Evolutionary conservation across 2,329 filamentous ascomycete species (phyloP), one percentile per base, ranked within the genome.

Genomic region (Colletotrichum salicis): DNA sequence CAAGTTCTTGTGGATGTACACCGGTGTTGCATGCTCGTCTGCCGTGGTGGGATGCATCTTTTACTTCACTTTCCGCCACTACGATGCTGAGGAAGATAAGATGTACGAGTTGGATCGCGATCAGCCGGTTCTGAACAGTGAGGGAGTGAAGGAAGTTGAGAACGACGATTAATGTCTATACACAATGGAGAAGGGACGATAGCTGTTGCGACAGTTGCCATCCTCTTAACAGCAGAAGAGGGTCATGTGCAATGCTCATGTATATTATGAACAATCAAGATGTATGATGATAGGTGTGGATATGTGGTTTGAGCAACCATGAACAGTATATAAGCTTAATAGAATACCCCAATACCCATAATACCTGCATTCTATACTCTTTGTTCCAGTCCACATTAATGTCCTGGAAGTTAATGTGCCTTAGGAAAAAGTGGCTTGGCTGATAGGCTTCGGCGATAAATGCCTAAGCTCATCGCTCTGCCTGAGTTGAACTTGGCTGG

Each of bases 1-100:
- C 27, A 85, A 89, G 74, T 86, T 93, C 75, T 77, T 91, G 69
- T 93, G 90, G 89, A 87, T 93, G 85, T 93, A 92, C 76, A 83
- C 84, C 29, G 88, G 88, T 24, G 80, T 92, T n/a, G 86, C 85
- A 5, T 76, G 81, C 64, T 84, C 84, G 19, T 86, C 87, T 1
- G 84, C 85, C 64, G 33, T 83, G 2, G 82, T 85, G 3, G 88
- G 88, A 27, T 80, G 83, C 35, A 73, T 87, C 67, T 92, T 92
- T 80, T 91, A 84, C 79, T 62, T 65, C 63, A 70, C 79, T 3
- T 84, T 82, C 78, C 78, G 78, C 60, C 81, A 83, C 73, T 83
- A 83, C 31, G 82, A 83, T 71, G 74, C 68, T 0, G 72, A 80
- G 22, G 82, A 83, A 72, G 82, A 83, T 57, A 76, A 78, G 68